phyloP scores from a whole-genome alignment of 2,329 filamentous ascomycete species.

The Sporothrix brasiliensis region DNA sequence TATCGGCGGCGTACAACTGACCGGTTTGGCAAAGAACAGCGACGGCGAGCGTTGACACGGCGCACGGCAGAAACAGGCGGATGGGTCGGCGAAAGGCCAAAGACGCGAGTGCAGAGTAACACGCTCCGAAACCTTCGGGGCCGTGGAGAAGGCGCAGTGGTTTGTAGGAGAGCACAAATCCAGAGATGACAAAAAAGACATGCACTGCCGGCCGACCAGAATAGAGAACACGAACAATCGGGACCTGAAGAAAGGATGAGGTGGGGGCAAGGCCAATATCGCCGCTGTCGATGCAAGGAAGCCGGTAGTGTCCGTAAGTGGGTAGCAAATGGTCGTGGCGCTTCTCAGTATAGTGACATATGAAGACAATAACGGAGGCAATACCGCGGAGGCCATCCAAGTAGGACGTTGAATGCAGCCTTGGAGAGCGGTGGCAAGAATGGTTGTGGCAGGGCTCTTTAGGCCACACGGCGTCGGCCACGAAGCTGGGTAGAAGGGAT shows the following conservation, averaged over 20 bases:
- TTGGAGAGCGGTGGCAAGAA: conserved; percentile 28
- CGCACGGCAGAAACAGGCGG: conserved; percentile 51
- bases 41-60: conserved; percentile 49
- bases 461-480: conserved; percentile 42
- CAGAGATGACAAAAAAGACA: conserved; percentile 57
- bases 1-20: conserved; percentile 39
- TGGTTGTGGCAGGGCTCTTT: conserved; percentile 37
- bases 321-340: conserved; percentile 44
- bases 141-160: conserved; percentile 48
- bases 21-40: conserved; percentile 44
- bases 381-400: conserved; percentile 56
- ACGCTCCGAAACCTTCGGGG: conserved; percentile 44
- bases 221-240: conserved; percentile 50
- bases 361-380: conserved; percentile 53
- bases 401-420: conserved; percentile 50
- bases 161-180: conserved; percentile 52
- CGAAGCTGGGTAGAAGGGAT: conserved; percentile 43
- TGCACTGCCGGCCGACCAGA: conserved; percentile 54
- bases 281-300: neutral
- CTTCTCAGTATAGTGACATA: conserved; percentile 52
- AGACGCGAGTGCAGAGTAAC: conserved; percentile 49
- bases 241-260: conserved; percentile 48
- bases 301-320: conserved; percentile 44
- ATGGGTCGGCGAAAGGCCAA: conserved; percentile 53
- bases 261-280: conserved; percentile 31